Conservation (phyloP, 2,329 filamentous ascomycete species). For the Colletotrichum zoysiae region DNA sequence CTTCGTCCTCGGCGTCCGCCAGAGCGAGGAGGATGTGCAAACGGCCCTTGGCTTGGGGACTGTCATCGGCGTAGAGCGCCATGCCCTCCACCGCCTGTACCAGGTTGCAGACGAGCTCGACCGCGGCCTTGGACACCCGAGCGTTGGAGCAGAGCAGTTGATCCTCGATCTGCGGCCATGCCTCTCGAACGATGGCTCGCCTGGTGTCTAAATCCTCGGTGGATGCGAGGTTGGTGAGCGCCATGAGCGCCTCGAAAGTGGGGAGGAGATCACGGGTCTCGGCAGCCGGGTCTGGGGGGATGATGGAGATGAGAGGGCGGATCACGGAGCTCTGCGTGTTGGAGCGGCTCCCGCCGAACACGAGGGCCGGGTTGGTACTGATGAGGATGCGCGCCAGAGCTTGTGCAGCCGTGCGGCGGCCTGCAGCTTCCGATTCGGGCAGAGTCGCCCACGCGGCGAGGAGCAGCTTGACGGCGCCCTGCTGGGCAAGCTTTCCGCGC, state of each 20-base stretch:
- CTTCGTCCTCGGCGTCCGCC: slow-evolving; percentile 84
- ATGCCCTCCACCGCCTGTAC: slow-evolving; percentile 77
- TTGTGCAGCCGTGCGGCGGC: slow-evolving; percentile 76
- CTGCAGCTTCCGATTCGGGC: slow-evolving; percentile 60
- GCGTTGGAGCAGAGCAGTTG: slow-evolving; percentile 81
- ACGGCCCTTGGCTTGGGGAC: slow-evolving; percentile 76
- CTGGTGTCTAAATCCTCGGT: slow-evolving; percentile 76
- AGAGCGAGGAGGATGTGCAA: slow-evolving; percentile 89
- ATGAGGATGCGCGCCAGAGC: slow-evolving; percentile 88
- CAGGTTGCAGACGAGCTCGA: slow-evolving; percentile 93
- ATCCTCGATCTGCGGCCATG: slow-evolving; percentile 85
- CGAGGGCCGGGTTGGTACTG: slow-evolving; percentile 84
- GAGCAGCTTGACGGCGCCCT: slow-evolving; percentile 90
- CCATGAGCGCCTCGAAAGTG: slow-evolving; percentile 90
- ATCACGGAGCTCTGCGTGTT: slow-evolving; percentile 84
- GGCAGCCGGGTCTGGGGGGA: slow-evolving; percentile 72
- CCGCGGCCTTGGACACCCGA: slow-evolving; percentile 83
- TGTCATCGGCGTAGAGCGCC: slow-evolving; percentile 76
- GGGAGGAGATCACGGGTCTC: slow-evolving; percentile 84
- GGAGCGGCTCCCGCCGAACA: slow-evolving; percentile 84
- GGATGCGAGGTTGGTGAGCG: slow-evolving; percentile 93
- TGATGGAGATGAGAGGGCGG: slow-evolving; percentile 81
- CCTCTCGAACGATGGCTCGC: slow-evolving; percentile 76
- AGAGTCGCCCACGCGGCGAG: slow-evolving; percentile 77
- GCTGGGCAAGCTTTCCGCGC: slow-evolving; percentile 86